Evolutionary conservation across 2,329 filamentous ascomycete genomes (phyloP), one percentile per base, ranked within the genome.

Genomic region (Penicillium rolfsii): DNA sequence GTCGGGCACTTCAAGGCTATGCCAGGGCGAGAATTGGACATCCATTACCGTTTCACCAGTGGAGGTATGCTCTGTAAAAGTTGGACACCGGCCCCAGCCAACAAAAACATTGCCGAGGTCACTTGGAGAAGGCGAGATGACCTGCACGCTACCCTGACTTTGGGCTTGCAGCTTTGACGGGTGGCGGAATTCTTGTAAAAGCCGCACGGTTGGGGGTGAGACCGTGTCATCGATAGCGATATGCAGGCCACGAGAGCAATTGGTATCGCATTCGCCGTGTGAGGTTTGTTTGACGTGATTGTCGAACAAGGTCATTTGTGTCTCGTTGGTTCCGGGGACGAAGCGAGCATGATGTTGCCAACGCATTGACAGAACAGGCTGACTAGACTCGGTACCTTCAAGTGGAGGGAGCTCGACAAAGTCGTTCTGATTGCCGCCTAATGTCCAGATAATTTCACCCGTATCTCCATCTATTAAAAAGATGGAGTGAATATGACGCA

Each of bases 371-470:
- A 58, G 30, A 9, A 54, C 36, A 7, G 40, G 30, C 26, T 58
- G 56, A 19, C 11, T 38, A 8, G 24, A 19, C 28, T 58, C 56
- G 4, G 41, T 28, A 3, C 41, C 49, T 38, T 40, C 35, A 7
- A 33, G n/a, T 28, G 33, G 38, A 9, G 56, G 40, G 8, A 58
- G n/a, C 19, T 82, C 52, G 3, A 52, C 62, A 67, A 84, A 84
- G 60, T 80, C 76, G 28, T 80, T 84, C 52, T 74, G 69, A 52
- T 77, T 74, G 22, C 85, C 84, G 16, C 83, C 82, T 6, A 87
- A 74, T 38, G 79, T 80, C 85, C 84, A 87, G 28, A 84, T 71
- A 19, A 85, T 75, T 26, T 73, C 73, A 35, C 84, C 83, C 7
- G 80, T 79, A 9, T 74, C 74, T 14, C 76, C 75, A 59, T 81